Evolutionary conservation across 768 basidiomycete genomes (phyloP).

Genomic region (Rhodotorula paludigena): DNA sequence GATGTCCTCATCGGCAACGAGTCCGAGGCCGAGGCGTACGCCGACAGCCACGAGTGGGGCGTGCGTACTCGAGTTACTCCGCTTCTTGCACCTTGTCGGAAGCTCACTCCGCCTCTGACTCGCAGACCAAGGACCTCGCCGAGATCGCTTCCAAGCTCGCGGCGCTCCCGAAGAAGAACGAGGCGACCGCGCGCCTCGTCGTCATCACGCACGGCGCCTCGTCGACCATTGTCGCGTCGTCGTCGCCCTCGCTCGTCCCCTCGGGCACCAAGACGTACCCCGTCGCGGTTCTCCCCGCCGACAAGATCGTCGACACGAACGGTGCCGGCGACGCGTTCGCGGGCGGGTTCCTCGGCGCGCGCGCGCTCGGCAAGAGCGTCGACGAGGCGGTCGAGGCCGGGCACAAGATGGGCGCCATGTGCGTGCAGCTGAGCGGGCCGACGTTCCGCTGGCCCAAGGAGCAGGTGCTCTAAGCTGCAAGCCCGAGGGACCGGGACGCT

Average conservation of each 20-base stretch:
- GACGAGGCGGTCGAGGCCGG: constrained; percentile 76
- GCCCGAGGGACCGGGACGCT: constrained; percentile 4
- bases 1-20: constrained; percentile 97
- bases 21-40: constrained; percentile 84
- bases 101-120: neutral
- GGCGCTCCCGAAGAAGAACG: constrained; percentile 66
- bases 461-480: constrained; percentile 35
- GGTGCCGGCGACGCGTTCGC: constrained; percentile 97
- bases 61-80: constrained; percentile 44
- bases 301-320: constrained; percentile 88
- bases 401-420: constrained; percentile 79
- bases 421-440: constrained; percentile 65
- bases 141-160: constrained; percentile 72
- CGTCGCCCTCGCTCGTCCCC: constrained; percentile 57
- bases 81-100: neutral
- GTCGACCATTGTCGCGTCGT: constrained; percentile 69
- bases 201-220: constrained; percentile 85
- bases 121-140: constrained; percentile 59
- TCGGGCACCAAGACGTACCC: constrained; percentile 50
- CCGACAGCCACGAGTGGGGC: constrained; percentile 63
- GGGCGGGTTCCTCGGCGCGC: constrained; percentile 87
- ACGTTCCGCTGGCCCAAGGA: constrained; percentile 40
- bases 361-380: constrained; percentile 68
- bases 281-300: constrained; percentile 58
- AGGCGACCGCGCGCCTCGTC: constrained; percentile 64